Evolutionary conservation across 176 grass and related monocot species (phyloP).

Genomic region (Lolium perenne): DNA sequence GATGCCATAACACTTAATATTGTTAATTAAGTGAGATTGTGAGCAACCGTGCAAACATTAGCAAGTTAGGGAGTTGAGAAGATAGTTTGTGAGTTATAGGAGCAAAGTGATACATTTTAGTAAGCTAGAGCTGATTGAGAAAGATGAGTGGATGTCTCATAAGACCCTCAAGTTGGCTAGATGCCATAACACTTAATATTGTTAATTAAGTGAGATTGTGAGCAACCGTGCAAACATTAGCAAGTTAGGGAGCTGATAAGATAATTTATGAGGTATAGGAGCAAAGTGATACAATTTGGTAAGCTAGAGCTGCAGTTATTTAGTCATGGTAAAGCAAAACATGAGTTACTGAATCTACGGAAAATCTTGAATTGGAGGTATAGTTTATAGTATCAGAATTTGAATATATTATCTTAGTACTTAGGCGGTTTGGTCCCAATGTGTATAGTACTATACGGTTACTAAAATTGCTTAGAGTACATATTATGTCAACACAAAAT

Average conservation of each 20-base stretch:
- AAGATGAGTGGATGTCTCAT: not conserved
- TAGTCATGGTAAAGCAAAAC: constrained; percentile 14
- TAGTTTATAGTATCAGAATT: not conserved
- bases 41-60: not conserved
- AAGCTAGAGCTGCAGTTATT: not conserved
- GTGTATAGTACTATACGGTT: not conserved
- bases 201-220: constrained; percentile 1
- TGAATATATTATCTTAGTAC: constrained; percentile 2
- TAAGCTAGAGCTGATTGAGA: not conserved
- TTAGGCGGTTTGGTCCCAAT: constrained; percentile 26
- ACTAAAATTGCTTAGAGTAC: constrained; percentile 6
- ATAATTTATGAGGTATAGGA: not conserved
- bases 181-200: not conserved
- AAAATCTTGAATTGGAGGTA: constrained; percentile 37
- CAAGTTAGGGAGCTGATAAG: constrained; percentile 2
- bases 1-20: not conserved
- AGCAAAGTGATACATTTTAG: not conserved
- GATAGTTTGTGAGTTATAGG: not conserved
- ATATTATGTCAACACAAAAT: not conserved
- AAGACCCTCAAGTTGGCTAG: constrained; percentile 2
- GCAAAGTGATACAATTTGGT: not conserved
- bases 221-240: not conserved
- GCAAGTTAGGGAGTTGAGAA: constrained; percentile 10
- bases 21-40: constrained; percentile 7
- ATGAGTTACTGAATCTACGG: not conserved